Percentiles rank a stretch among this genome's conserved stretches.
phyloP scores from a whole-genome alignment of 805 yeast genomes.

The Pichia californica region DNA sequence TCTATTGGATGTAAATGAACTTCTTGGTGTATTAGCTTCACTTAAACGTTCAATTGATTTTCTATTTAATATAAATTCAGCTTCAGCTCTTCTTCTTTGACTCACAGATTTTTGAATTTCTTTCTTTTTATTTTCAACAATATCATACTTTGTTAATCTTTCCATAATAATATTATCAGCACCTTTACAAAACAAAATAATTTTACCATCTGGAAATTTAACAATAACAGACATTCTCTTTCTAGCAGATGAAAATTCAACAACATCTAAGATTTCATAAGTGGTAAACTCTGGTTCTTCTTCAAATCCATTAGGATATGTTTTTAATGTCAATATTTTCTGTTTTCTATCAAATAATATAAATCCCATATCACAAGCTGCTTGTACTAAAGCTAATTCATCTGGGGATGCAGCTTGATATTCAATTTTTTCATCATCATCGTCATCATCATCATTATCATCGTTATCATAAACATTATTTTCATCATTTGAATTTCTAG shows the following conservation, averaged over 20 bases:
- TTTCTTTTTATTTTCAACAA: constrained; percentile 59
- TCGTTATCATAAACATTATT: constrained; percentile 76
- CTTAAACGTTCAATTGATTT: constrained; percentile 35
- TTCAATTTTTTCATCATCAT: constrained; percentile 45
- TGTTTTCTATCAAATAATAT: constrained; percentile 68
- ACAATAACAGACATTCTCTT: constrained; percentile 93
- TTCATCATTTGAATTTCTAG: constrained; percentile 22
- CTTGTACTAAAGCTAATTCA: constrained; percentile 86
- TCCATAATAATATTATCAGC: constrained; percentile 90
- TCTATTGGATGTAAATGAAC: constrained; percentile 12
- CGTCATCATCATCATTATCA: too few species aligned
- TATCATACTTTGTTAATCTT: constrained; percentile 47
- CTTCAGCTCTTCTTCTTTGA: constrained; percentile 70
- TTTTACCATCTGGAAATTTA: constrained; percentile 64
- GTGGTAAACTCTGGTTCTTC: constrained; percentile 54
- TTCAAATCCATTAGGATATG: constrained; percentile 80
- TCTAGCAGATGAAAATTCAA: constrained; percentile 82
- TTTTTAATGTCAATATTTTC: constrained; percentile 54
- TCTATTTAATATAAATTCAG: constrained; percentile 59
- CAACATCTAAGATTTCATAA: constrained; percentile 69
- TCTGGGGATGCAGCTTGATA: constrained; percentile 97
- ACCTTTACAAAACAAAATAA: constrained; percentile 84
- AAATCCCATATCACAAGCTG: constrained; percentile 93
- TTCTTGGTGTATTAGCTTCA: constrained; percentile 3
- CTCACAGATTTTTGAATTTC: constrained; percentile 54